A percentile compares a stretch with the other conserved stretches of the same genome.
phyloP scores from a whole-genome alignment of 2,329 filamentous ascomycete species.

The Sclerotinia borealis region DNA sequence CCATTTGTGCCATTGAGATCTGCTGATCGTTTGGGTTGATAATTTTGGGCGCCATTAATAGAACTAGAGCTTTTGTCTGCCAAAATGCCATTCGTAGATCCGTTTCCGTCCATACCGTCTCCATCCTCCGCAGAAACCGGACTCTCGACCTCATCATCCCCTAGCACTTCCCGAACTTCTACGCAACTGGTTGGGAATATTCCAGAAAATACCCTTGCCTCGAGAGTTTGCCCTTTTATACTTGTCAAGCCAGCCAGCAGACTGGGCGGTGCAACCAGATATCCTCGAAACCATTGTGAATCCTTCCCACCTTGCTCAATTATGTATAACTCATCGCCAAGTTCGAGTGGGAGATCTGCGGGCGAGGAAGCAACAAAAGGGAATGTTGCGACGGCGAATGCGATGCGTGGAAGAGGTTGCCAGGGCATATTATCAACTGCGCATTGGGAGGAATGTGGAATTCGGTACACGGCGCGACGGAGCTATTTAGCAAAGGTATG shows the following conservation, averaged over 20 bases:
- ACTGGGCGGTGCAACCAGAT: slow-evolving; percentile 89
- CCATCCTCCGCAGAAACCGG: slow-evolving; percentile 16
- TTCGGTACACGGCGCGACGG: neutral
- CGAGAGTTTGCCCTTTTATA: slow-evolving; percentile 84
- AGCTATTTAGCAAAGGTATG: slow-evolving; percentile 1
- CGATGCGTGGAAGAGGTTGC: slow-evolving; percentile 93
- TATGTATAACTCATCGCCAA: slow-evolving; percentile 97
- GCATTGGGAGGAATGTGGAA: slow-evolving; percentile 11
- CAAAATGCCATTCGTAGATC: slow-evolving; percentile 15
- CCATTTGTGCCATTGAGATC: slow-evolving; percentile 7
- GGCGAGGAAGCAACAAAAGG: slow-evolving; percentile 83
- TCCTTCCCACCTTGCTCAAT: slow-evolving; percentile 87
- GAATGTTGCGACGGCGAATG: slow-evolving; percentile 93
- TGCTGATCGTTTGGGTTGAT: neutral
- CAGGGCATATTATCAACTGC: slow-evolving; percentile 65
- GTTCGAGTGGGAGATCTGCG: slow-evolving; percentile 90
- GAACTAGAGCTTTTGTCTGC: neutral
- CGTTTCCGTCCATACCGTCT: slow-evolving; percentile 12
- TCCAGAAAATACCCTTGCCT: slow-evolving; percentile 95
- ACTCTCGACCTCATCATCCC: slow-evolving; percentile 56
- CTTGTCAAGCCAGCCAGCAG: slow-evolving; percentile 87
- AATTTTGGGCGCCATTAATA: neutral
- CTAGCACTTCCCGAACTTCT: slow-evolving; percentile 86
- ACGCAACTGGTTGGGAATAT: slow-evolving; percentile 95
- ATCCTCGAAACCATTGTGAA: slow-evolving; percentile 90